Evolutionary conservation across 352 stramenopile genomes (phyloP).

Genomic region (Phytophthora sp.): DNA sequence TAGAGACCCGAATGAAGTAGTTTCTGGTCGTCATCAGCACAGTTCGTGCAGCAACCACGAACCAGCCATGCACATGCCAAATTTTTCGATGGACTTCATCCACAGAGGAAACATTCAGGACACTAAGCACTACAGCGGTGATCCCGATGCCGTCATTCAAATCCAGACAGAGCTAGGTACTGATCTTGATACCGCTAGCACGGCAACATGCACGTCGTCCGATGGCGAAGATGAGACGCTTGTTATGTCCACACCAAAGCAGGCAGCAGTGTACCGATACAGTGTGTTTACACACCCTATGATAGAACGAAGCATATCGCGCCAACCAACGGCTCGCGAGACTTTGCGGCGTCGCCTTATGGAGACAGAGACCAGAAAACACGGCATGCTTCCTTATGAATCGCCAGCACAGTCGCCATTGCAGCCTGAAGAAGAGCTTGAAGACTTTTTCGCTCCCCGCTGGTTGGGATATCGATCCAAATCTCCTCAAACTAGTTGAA

Average conservation of each 20-base stretch:
- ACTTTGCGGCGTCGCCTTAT: constrained; percentile 3
- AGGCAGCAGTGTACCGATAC: neutral
- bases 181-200: neutral
- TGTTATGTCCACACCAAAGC: neutral
- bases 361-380: constrained; percentile 3
- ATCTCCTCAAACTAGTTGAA: too few relatives aligned
- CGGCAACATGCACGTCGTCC: neutral
- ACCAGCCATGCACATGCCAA: neutral
- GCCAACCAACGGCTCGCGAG: neutral
- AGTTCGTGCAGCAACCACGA: too few relatives aligned
- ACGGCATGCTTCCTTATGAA: neutral
- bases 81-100: neutral
- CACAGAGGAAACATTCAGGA: neutral
- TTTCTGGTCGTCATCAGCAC: neutral
- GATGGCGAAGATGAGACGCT: neutral
- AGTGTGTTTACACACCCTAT: neutral
- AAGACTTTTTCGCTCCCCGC: neutral
- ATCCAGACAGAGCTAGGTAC: neutral
- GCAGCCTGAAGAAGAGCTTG: constrained; percentile 3
- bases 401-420: neutral
- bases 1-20: neutral
- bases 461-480: neutral
- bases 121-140: neutral
- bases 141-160: neutral
- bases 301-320: neutral